These are phyloP conservation scores for Penicillium crustosum DNA, from an alignment of 2,329 filamentous ascomycete species.

Conservation along the genomic window DNA sequence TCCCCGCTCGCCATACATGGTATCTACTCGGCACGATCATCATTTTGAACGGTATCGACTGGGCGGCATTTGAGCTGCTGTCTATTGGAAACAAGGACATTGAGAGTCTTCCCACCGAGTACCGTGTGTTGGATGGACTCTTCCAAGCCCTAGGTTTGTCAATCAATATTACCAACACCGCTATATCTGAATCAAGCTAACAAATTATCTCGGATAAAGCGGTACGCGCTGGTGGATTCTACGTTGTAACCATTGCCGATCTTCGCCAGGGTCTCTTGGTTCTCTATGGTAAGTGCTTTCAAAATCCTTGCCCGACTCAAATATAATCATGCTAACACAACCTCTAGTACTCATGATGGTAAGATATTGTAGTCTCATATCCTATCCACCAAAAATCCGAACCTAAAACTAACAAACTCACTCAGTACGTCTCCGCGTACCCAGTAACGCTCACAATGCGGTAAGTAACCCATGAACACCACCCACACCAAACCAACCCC, in stretches of 20 bases:
- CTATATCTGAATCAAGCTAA: background rate
- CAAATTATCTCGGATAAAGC: conserved; percentile 14
- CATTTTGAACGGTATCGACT: conserved; percentile 62
- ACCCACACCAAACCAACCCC: background rate
- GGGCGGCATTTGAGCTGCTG: conserved; percentile 65
- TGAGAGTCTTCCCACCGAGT: conserved; percentile 52
- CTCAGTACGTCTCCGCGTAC: conserved; percentile 38
- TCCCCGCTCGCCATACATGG: conserved; percentile 64
- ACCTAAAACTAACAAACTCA: conserved; percentile 10
- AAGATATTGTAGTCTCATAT: background rate
- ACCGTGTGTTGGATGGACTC: conserved; percentile 62
- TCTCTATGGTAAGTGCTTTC: conserved; percentile 27
- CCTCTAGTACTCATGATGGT: conserved; percentile 41
- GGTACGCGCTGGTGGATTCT: conserved; percentile 65
- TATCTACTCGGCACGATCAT: conserved; percentile 64
- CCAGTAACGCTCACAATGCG: conserved; percentile 39
- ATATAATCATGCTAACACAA: conserved; percentile 10
- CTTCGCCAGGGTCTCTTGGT: conserved; percentile 47
- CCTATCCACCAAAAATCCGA: background rate
- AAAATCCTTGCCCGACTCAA: background rate
- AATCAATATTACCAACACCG: background rate
- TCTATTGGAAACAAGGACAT: conserved; percentile 62
- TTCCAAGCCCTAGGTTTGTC: conserved; percentile 58
- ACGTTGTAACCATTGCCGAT: conserved; percentile 60
- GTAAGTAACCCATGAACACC: conserved; percentile 10